Conservation (phyloP, 495 filamentous ascomycete species). For the Trichoderma gamsii region DNA sequence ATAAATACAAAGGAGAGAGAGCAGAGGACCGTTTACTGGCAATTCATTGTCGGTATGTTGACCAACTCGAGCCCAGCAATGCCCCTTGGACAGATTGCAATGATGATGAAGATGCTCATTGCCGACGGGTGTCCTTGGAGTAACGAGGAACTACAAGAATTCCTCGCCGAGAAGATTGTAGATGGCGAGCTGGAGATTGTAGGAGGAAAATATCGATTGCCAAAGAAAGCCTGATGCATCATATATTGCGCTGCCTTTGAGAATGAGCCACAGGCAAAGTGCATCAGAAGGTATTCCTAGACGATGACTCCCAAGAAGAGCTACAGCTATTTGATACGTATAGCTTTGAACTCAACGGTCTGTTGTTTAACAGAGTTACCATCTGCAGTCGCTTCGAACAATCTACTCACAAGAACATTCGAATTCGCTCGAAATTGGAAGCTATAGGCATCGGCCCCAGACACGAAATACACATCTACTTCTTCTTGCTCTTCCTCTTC, state of each 20-base stretch:
- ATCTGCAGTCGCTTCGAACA: no score
- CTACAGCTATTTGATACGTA: no score
- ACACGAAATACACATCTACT: no score
- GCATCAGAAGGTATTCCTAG: no score
- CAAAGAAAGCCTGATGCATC: constrained; percentile 36
- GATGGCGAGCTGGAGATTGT: constrained; percentile 65
- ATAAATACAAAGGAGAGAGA: constrained; percentile 52
- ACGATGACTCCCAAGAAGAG: no score
- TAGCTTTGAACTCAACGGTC: no score
- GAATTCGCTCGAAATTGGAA: no score
- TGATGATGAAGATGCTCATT: constrained; percentile 90
- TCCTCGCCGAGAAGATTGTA: constrained; percentile 66
- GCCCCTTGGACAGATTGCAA: constrained; percentile 71
- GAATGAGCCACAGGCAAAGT: no score
- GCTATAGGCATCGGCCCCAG: no score
- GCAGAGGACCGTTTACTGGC: constrained; percentile 78
- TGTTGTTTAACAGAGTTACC: no score
- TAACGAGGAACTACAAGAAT: constrained; percentile 66
- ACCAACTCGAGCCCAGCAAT: constrained; percentile 76
- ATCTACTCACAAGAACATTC: no score
- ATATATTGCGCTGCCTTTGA: not conserved
- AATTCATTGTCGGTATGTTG: constrained; percentile 90
- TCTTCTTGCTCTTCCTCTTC: no score
- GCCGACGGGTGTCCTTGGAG: constrained; percentile 79
- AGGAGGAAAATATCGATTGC: constrained; percentile 64